A percentile compares a stretch with the other conserved stretches of the same genome.
Evolutionary conservation across 345 rosid genomes (phyloP).

Genomic region (Acer negundo): DNA sequence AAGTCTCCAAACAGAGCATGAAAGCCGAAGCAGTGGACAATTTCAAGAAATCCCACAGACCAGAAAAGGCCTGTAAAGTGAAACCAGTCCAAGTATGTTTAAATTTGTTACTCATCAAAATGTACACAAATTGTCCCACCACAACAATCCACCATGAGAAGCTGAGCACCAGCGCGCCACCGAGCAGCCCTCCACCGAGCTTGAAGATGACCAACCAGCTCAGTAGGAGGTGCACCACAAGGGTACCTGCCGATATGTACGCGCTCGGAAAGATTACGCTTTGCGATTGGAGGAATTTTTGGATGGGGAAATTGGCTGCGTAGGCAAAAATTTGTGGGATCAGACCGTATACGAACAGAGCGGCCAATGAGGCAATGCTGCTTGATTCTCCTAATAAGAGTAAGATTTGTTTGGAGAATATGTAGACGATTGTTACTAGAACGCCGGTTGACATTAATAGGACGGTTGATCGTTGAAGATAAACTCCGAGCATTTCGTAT

Average conservation of each 20-base stretch:
- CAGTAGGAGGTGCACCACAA: slow-evolving; percentile 44
- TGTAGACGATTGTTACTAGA: slow-evolving; percentile 50
- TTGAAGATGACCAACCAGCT: slow-evolving; percentile 54
- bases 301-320: slow-evolving; percentile 70
- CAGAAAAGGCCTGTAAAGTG: slow-evolving; percentile 51
- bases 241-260: slow-evolving; percentile 51
- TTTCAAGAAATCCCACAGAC: slow-evolving; percentile 49
- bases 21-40: slow-evolving; percentile 65
- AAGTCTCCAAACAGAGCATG: slow-evolving; percentile 61
- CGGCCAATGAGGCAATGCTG: slow-evolving; percentile 58
- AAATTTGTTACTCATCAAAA: slow-evolving; percentile 45
- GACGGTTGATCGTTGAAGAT: slow-evolving; percentile 67
- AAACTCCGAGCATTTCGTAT: slow-evolving; percentile 64
- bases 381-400: slow-evolving; percentile 55
- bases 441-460: slow-evolving; percentile 52
- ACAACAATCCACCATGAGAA: slow-evolving; percentile 66
- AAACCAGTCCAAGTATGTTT: slow-evolving; percentile 57
- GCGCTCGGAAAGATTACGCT: slow-evolving; percentile 71
- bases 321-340: slow-evolving; percentile 72
- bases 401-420: slow-evolving; percentile 52
- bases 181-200: slow-evolving; percentile 48
- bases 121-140: slow-evolving; percentile 53
- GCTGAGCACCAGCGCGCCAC: slow-evolving; percentile 48
- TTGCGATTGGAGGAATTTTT: slow-evolving; percentile 63
- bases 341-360: slow-evolving; percentile 59